Base-by-base conservation (phyloP, 2,329 filamentous ascomycete species). In the Penicillium sp. region DNA sequence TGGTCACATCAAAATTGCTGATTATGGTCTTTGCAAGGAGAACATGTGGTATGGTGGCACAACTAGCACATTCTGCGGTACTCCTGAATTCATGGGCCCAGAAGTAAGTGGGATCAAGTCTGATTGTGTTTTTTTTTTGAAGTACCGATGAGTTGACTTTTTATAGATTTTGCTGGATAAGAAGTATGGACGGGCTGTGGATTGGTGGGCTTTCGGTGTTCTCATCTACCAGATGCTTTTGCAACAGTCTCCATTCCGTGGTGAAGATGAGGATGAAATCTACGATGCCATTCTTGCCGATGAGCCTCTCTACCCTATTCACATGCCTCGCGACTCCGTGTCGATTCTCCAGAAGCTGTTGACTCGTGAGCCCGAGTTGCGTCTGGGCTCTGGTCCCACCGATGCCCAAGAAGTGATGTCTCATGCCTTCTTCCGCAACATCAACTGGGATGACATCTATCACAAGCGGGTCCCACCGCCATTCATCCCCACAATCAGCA, bases 171-270 rank as follows among this genome's bases (percentile, higher is more conserved):
- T 99, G 35, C 82, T 97, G 55, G 94, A 99, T 74, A 99, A 99
- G 81, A 97, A 97, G 72, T 99, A 99, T 69, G 93, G 92, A 43
- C 88, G 94, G 56, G 91, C 94, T 16, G 94, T 99, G 41, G 94
- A 99, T 75, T 99, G 94, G 94, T 99, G 94, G 94, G 95, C 95
- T 7, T 99, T 99, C 75, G 94, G 94, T 73, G 94, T 99, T 31
- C 79, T 99, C 67, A 99, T 99, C 68, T 99, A 99, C 79, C 94
- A 99, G 75, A 99, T 99, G 95, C 88, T 99, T 55, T 85, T 99
- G 46, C 95, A 99, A 72, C 95, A 99, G 74, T 97, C 93, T 30
- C 94, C 94, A 0, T 99, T 99, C 88, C 88, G 94, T 67, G 94
- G 94, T 69, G 95, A 99, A 74, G 94, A 99, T 67, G 95, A 99